Conservation (phyloP, 345 rosid genomes). For the Melaleuca alternifolia region DNA sequence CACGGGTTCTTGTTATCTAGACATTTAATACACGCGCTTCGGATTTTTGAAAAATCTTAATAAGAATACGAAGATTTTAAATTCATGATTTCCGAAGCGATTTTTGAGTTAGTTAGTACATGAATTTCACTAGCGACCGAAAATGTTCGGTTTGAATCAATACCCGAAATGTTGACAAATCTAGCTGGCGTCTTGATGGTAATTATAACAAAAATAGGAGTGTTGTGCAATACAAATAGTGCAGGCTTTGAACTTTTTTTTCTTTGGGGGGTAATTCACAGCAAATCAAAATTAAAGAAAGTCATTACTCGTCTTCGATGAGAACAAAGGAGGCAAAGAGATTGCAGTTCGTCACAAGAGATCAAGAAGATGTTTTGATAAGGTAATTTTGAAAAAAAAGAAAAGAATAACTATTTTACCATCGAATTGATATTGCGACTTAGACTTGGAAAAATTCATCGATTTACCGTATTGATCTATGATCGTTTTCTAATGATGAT, state of each 20-base stretch:
- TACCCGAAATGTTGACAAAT: background rate
- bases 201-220: background rate
- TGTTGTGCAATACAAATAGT: background rate
- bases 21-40: background rate
- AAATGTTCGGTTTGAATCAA: background rate
- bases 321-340: background rate
- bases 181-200: background rate
- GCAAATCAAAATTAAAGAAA: background rate
- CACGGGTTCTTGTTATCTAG: background rate
- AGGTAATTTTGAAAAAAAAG: background rate
- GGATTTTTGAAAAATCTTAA: background rate
- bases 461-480: background rate
- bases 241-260: background rate
- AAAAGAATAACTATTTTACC: background rate
- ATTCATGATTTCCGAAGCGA: background rate
- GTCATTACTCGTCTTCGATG: background rate
- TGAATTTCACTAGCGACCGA: background rate
- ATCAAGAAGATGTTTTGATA: background rate
- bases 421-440: rapidly evolving
- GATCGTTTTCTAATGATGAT: background rate
- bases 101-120: background rate
- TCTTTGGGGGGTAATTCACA: background rate
- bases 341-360: background rate
- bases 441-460: background rate
- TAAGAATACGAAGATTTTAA: background rate